Conservation (phyloP, 1,284 basidiomycete species). For the Coniferiporia sulphurascens region DNA sequence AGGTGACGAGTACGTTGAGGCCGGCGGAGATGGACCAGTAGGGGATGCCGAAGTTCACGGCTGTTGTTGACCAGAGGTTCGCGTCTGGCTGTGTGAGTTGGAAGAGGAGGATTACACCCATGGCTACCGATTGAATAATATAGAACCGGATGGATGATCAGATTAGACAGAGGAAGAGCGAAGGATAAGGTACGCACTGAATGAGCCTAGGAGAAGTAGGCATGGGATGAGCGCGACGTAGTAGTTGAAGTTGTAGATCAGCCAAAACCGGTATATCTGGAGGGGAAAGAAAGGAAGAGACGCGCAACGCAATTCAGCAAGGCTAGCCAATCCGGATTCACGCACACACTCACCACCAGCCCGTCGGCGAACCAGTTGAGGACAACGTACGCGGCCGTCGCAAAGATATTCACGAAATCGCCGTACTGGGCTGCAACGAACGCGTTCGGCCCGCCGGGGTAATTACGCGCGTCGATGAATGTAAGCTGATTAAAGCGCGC, state of each 20-base stretch:
- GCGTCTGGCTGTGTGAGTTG: constrained; percentile 15
- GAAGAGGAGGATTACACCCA: constrained; percentile 18
- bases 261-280: constrained; percentile 21
- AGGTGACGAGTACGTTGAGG: constrained; percentile 24
- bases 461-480: constrained; percentile 15
- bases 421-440: constrained; percentile 14
- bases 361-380: constrained; percentile 22
- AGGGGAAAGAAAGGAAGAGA: not conserved
- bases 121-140: not conserved
- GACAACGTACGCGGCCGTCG: constrained; percentile 18
- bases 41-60: constrained; percentile 20
- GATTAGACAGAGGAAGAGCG: not conserved
- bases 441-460: constrained; percentile 15
- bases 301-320: not conserved
- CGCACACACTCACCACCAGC: constrained; percentile 17
- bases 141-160: not conserved
- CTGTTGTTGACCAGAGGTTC: constrained; percentile 20
- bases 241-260: constrained; percentile 21
- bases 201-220: constrained; percentile 17
- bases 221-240: constrained; percentile 18
- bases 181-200: constrained; percentile 12
- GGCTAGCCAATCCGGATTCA: not conserved
- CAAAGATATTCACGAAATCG: constrained; percentile 16
- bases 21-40: constrained; percentile 24
- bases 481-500: constrained; percentile 14